A percentile compares a stretch with the other conserved stretches of the same genome.
Evolutionary conservation across 2,329 filamentous ascomycete genomes (phyloP).

Genomic region (Penicillium sp.): DNA sequence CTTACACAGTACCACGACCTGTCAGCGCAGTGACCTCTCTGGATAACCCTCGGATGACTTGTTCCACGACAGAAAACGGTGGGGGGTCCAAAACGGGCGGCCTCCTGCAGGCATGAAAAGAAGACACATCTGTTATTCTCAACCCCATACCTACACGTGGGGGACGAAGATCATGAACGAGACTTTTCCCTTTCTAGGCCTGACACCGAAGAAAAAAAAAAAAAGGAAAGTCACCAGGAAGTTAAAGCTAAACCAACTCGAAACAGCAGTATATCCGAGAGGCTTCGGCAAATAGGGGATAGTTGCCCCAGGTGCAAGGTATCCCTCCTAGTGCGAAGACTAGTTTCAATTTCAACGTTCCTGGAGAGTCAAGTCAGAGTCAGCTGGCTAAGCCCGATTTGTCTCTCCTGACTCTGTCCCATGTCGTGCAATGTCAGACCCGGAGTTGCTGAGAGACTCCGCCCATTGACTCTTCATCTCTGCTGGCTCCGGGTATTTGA

Average conservation of each 20-base stretch:
- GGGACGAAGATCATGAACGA: neutral
- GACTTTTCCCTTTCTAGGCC: neutral
- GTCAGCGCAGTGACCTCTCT: constrained; percentile 1
- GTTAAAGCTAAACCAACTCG: neutral
- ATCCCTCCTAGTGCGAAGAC: constrained; percentile 5
- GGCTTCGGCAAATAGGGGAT: constrained; percentile 1
- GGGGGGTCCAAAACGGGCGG: constrained; percentile 30
- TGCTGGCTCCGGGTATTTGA: constrained; percentile 8
- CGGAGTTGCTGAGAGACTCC: constrained; percentile 12
- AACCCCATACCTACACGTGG: constrained; percentile 9
- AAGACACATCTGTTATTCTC: constrained; percentile 11
- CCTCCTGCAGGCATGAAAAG: constrained; percentile 28
- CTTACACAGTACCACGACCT: constrained; percentile 8
- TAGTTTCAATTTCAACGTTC: constrained; percentile 24
- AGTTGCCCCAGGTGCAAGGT: constrained; percentile 4
- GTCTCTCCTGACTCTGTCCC: constrained; percentile 9
- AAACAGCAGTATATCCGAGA: neutral
- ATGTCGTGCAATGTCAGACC: constrained; percentile 25
- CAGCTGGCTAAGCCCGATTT: constrained; percentile 12
- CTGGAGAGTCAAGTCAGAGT: constrained; percentile 18
- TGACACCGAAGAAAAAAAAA: neutral
- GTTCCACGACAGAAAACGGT: constrained; percentile 37
- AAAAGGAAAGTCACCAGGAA: neutral
- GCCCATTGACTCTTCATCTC: constrained; percentile 5
- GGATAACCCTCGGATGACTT: constrained; percentile 3